Base-by-base conservation (phyloP, 208 protist species). In the Trypanosoma boissoni region DNA sequence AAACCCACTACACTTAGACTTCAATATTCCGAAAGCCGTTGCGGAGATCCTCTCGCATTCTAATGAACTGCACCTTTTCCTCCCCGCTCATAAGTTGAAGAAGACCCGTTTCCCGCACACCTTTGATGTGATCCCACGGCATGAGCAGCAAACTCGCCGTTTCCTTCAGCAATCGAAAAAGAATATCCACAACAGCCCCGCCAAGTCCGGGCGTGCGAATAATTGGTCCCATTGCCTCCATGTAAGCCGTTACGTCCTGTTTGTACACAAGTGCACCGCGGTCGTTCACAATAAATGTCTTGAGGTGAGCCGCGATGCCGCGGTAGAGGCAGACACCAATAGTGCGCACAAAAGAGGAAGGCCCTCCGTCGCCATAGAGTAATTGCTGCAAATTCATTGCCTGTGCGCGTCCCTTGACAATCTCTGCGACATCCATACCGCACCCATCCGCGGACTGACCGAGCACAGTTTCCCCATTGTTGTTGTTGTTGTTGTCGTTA, bases 171-270 rank as follows among this genome's bases (percentile, higher is more conserved):
- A 94, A 69, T 36, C 77, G 72, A 52, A 94, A 92, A 9, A 94
- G 66, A 23, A 80, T 72, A 52, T 88, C 84, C n/a, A 94, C 84
- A 7, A 94, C 84, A 12, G 82, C 84, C 1, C 82, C 81, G 34
- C 80, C 85, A 26, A 92, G 82, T 0, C 83, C 84, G n/a, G 84
- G 76, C 10, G 77, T 80, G 26, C 59, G 72, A 9, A 74, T 85
- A 42, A 94, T 64, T 18, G 88, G 88, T 8, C 45, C 50, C 84
- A 94, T 86, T 12, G 80, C 77, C 67, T 91, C 84, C 68, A 81
- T 86, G 69, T 92, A 94, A 26, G 83, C 88, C 16, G 82, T 94
- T 26, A 94, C 85, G 45, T 94, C 88, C 46, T 92, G 88, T 69
- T 94, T 94, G 63, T 92, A 94, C 26, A 94, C 70, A 32, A 94